Conservation (phyloP, 768 basidiomycete species). For the Pulveroboletus sp. region DNA sequence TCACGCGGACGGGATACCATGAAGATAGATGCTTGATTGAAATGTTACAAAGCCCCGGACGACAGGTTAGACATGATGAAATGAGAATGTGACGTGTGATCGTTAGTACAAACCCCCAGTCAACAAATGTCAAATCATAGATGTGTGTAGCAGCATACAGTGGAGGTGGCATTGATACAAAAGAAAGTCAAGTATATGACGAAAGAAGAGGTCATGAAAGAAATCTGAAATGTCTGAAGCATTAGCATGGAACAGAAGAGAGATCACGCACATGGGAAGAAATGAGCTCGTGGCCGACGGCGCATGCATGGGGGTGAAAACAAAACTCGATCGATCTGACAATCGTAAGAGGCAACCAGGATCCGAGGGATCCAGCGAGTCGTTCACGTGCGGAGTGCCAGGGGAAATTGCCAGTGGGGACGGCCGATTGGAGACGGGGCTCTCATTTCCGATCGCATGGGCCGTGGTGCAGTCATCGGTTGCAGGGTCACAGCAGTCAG, state of each 20-base stretch:
- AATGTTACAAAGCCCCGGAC: constrained; percentile 13
- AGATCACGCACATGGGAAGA: constrained; percentile 3
- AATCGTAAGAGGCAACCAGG: too few species aligned
- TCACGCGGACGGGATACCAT: constrained; percentile 1
- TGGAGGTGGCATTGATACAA: not conserved
- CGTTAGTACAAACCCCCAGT: constrained; percentile 12
- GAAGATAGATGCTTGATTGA: constrained; percentile 2
- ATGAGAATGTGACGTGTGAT: not conserved
- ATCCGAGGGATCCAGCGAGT: too few species aligned
- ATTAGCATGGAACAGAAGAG: constrained; percentile 1
- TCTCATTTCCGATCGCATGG: too few species aligned
- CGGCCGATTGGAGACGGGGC: too few species aligned
- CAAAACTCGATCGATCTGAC: too few species aligned
- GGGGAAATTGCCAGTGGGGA: too few species aligned
- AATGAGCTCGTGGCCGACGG: too few species aligned
- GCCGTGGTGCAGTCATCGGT: too few species aligned
- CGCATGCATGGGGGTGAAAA: too few species aligned
- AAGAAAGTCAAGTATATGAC: not conserved
- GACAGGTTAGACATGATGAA: not conserved
- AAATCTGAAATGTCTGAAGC: not conserved
- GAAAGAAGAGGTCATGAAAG: not conserved
- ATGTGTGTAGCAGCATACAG: not conserved
- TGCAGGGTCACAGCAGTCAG: too few species aligned
- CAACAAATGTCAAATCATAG: constrained; percentile 5
- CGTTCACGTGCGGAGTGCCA: too few species aligned